A percentile compares a stretch with the other conserved stretches of the same genome.
Conservation (phyloP, 441 rosid genomes). For the Pelargonium fulgidum region DNA sequence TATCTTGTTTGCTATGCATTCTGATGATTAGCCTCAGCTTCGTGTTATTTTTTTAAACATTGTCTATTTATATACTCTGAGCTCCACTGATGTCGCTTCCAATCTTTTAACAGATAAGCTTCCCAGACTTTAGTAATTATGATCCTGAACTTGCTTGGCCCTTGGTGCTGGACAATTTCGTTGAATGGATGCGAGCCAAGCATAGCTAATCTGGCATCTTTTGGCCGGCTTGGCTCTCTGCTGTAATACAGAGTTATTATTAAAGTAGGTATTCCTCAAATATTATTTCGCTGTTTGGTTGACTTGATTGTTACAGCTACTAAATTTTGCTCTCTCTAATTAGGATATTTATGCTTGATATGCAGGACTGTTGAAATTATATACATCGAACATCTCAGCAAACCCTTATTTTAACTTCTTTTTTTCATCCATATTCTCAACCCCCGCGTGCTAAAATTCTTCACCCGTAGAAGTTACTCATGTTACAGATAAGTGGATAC, state of each 20-base stretch:
- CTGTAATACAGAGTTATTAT: slow-evolving; percentile 36
- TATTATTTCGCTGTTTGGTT: not conserved
- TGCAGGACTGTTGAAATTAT: slow-evolving; percentile 4
- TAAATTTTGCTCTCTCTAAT: not conserved
- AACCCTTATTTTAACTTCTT: slow-evolving; percentile 1
- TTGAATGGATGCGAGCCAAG: slow-evolving; percentile 70
- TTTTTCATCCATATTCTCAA: not conserved
- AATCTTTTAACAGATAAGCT: slow-evolving; percentile 48
- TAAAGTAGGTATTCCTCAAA: slow-evolving; percentile 30
- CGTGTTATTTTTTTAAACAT: no score
- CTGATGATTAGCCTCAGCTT: no score
- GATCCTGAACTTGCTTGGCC: slow-evolving; percentile 82
- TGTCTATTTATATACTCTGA: not conserved
- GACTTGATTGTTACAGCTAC: not conserved
- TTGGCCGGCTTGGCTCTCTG: slow-evolving; percentile 23
- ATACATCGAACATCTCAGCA: not conserved
- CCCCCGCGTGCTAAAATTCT: not conserved
- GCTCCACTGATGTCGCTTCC: not conserved
- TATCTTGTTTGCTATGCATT: no score
- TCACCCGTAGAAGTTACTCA: slow-evolving; percentile 1
- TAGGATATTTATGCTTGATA: not conserved
- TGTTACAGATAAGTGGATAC: slow-evolving; percentile 6
- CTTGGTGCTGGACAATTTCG: slow-evolving; percentile 67
- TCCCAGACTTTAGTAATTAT: slow-evolving; percentile 53
- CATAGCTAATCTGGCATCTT: slow-evolving; percentile 32